These are phyloP conservation scores for Chamaenerion angustifolium DNA, from an alignment of 345 rosid species.

Conservation along the genomic window DNA sequence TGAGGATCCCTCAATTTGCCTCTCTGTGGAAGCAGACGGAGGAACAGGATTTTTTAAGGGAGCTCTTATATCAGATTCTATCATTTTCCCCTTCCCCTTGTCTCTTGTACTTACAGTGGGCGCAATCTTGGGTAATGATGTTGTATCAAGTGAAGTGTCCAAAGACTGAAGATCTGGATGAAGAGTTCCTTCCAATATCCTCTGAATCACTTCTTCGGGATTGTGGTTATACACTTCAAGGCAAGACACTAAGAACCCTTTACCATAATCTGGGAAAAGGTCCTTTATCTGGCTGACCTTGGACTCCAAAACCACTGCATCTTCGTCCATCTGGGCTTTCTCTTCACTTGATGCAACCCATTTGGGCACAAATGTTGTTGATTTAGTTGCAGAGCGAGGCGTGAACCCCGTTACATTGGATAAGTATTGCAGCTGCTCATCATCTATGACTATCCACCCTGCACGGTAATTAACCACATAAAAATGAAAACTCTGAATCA, in stretches of 20 bases:
- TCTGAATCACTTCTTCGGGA: slow-evolving; percentile 89
- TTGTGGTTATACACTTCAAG: slow-evolving; percentile 84
- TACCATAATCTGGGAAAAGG: slow-evolving; percentile 79
- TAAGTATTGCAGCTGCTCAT: slow-evolving; percentile 70
- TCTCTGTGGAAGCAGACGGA: slow-evolving; percentile 9
- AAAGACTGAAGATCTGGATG: slow-evolving; percentile 57
- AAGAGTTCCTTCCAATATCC: slow-evolving; percentile 84
- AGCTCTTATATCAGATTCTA: slow-evolving; percentile 18
- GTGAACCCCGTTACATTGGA: slow-evolving; percentile 43
- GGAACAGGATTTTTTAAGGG: slow-evolving; percentile 8
- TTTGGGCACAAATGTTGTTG: slow-evolving; percentile 18
- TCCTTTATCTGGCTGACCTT: slow-evolving; percentile 86
- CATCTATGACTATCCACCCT: slow-evolving; percentile 82
- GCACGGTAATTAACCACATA: slow-evolving; percentile 10
- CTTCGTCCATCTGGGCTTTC: slow-evolving; percentile 44
- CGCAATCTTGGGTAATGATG: slow-evolving; percentile 41
- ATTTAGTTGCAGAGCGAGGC: slow-evolving; percentile 15
- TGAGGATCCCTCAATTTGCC: slow-evolving; percentile 22
- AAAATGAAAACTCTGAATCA: not conserved
- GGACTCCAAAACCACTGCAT: slow-evolving; percentile 57
- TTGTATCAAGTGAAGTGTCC: slow-evolving; percentile 50
- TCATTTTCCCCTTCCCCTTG: slow-evolving; percentile 72
- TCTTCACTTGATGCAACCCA: slow-evolving; percentile 11
- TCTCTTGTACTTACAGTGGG: slow-evolving; percentile 25
- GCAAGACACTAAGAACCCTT: slow-evolving; percentile 69